Percentiles rank a stretch among this genome's conserved stretches.
Conservation (phyloP, 768 basidiomycete species). For the Rhodotorula babjevae region DNA sequence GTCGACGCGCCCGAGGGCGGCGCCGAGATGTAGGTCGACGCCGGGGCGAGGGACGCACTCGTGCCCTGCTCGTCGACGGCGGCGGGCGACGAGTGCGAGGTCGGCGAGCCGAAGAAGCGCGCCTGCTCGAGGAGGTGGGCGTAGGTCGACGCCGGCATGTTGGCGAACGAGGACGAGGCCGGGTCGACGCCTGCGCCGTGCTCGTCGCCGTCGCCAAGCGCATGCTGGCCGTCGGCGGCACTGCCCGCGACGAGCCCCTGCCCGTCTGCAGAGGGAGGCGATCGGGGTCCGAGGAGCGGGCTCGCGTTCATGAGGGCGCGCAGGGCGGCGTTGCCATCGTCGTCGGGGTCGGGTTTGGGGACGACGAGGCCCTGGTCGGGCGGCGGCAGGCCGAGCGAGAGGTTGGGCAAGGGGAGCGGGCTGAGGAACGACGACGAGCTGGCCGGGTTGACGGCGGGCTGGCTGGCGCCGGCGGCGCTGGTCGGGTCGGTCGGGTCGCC, state of each 20-base stretch:
- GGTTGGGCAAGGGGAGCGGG: neutral
- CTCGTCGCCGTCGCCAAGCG: neutral
- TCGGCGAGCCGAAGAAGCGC: neutral
- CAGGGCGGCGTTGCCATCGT: neutral
- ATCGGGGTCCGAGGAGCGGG: neutral
- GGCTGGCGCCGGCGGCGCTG: neutral
- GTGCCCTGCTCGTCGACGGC: neutral
- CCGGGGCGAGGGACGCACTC: neutral
- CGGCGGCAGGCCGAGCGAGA: neutral
- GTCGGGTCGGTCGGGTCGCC: too few species aligned
- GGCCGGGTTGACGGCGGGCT: neutral
- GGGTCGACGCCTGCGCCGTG: neutral
- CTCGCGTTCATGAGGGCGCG: neutral
- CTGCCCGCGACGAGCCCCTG: neutral
- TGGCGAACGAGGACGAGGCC: neutral
- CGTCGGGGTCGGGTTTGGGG: neutral
- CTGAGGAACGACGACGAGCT: neutral
- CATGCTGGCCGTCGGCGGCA: too few species aligned
- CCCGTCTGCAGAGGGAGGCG: neutral
- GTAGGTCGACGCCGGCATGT: neutral
- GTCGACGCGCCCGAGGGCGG: neutral
- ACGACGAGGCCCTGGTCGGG: neutral
- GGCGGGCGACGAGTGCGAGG: neutral
- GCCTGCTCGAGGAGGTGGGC: constrained; percentile 6
- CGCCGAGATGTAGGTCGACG: neutral